Evolutionary conservation across 805 yeast genomes (phyloP).

Genomic region (Jamesozyma hellenica): DNA sequence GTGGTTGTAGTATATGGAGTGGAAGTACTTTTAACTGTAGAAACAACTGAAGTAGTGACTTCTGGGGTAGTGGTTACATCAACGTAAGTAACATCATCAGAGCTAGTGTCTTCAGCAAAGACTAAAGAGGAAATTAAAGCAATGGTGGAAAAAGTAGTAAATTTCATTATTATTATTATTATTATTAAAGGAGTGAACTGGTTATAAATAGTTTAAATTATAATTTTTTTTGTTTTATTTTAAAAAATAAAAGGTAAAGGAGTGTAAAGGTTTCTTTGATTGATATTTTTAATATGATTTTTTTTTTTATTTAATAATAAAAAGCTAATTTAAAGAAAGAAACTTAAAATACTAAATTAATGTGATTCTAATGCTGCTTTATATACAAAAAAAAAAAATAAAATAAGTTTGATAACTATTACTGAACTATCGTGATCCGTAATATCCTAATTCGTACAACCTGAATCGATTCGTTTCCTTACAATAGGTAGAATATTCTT

Average conservation of each 20-base stretch:
- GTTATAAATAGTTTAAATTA: no score
- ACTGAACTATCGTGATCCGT: no score
- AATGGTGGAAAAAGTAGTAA: conserved; percentile 6
- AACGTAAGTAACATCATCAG: conserved; percentile 33
- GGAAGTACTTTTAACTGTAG: conserved; percentile 33
- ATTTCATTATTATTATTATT: conserved; percentile 6
- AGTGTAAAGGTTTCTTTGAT: no score
- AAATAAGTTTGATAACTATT: no score
- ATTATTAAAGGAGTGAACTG: neutral
- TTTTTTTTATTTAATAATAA: no score
- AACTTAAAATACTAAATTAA: no score
- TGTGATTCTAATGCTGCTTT: no score
- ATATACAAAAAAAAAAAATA: no score
- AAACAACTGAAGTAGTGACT: conserved; percentile 37
- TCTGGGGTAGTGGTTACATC: conserved; percentile 44
- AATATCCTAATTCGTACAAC: neutral
- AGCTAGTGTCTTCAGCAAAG: conserved; percentile 10
- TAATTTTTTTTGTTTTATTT: no score
- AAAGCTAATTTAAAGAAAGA: no score
- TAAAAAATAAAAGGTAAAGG: neutral
- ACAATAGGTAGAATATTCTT: no score
- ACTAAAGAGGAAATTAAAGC: conserved; percentile 13
- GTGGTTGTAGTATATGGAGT: conserved; percentile 14
- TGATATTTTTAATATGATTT: no score
- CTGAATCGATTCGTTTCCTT: neutral